phyloP scores from a whole-genome alignment of 129 eudicot species.

The Silybum marianum region DNA sequence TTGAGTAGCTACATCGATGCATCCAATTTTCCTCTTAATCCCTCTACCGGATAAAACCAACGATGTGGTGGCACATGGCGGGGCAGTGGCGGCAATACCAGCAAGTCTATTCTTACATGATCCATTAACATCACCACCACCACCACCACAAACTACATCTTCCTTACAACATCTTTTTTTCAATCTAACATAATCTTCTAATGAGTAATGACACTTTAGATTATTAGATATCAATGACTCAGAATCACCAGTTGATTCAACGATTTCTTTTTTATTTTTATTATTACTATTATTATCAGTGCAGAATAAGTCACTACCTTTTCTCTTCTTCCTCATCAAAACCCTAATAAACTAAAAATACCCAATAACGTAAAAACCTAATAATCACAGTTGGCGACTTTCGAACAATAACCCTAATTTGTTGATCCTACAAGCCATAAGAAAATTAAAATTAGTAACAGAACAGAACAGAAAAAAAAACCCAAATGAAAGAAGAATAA shows the following conservation, averaged over 20 bases:
- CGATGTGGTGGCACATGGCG: constrained; percentile 53
- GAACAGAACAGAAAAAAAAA: not conserved
- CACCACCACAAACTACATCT: constrained; percentile 37
- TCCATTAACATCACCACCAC: constrained; percentile 36
- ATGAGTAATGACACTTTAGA: constrained; percentile 58
- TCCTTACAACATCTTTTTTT: constrained; percentile 61
- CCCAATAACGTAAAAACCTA: constrained; percentile 1
- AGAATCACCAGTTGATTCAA: constrained; percentile 48
- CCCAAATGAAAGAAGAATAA: not conserved
- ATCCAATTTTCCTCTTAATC: constrained; percentile 66
- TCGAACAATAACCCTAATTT: constrained; percentile 11
- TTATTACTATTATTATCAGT: constrained; percentile 17
- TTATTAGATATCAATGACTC: constrained; percentile 41
- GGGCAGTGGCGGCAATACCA: constrained; percentile 62
- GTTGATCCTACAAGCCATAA: constrained; percentile 22
- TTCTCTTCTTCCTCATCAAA: constrained; percentile 78
- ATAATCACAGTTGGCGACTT: not conserved
- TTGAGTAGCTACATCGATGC: constrained; percentile 60
- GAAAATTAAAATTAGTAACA: not conserved
- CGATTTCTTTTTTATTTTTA: constrained; percentile 8
- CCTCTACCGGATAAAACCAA: constrained; percentile 51
- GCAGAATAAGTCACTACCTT: constrained; percentile 58
- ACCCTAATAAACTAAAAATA: not conserved
- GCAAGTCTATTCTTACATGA: constrained; percentile 53
- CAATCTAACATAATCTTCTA: constrained; percentile 65